Base-by-base conservation (phyloP, 345 rosid species). In the Euphorbia peplus region DNA sequence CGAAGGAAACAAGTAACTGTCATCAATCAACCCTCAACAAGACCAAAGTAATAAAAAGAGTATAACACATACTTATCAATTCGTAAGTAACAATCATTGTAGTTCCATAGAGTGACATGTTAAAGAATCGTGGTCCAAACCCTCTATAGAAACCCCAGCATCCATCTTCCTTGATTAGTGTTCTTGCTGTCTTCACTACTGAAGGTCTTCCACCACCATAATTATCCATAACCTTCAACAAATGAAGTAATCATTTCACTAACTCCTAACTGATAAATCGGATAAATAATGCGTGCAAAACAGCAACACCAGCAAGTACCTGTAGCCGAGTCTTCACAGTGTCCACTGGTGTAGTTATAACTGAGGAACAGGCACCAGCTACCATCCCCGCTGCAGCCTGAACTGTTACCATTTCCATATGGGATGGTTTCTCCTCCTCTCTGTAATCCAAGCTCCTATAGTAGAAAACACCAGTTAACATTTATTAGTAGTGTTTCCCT, bases 61-160 rank as follows among this genome's bases (percentile, higher is more conserved):
- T n/a, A n/a, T n/a, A n/a, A n/a, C n/a, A n/a, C 87, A 12, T 84
- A 84, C 90, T 88, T 73, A 78, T 84, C 69, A 85, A 72, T 79
- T 88, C 93, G 16, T 88, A 83, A 32, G 90, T 84, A 58, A 88
- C 86, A 30, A 84, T 86, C 90, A 86, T 86, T 50, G 93, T 82
- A 15, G 93, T 83, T 53, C 90, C 90, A 68, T 83, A 83, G 13
- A 84, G 76, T 1, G 90, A 88, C 90, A 83, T 82, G 41, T 80
- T 88, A 55, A 88, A 69, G 72, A 88, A 86, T 24, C 90, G 78
- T 35, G 93, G 90, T 18, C 79, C 86, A 12, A 84, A 81, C 18
- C 93, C 93, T 76, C 90, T 78, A 42, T 88, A 81, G 67, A 84
- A 86, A 10, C 93, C 93, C 84, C 83, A 15, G 84, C 87, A 81